phyloP scores from a whole-genome alignment of 2,329 filamentous ascomycete species.

The Xylariales sp. region DNA sequence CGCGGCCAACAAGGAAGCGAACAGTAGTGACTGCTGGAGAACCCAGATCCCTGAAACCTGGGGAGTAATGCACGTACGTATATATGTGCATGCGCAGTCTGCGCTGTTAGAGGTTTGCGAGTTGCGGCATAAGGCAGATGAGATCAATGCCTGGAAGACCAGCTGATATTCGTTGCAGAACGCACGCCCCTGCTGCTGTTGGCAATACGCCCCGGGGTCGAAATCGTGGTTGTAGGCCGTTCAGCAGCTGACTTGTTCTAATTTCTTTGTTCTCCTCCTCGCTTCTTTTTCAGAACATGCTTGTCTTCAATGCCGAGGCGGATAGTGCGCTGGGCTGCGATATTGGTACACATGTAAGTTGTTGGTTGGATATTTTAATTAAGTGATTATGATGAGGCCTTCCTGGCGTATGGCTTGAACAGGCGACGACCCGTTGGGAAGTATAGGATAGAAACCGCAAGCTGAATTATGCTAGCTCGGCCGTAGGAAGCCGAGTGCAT shows the following conservation, averaged over 20 bases:
- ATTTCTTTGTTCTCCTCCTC: neutral
- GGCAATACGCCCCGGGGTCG: neutral
- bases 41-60: neutral
- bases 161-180: constrained; percentile 2
- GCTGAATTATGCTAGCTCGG: too few species aligned
- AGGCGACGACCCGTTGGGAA: too few species aligned
- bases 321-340: neutral
- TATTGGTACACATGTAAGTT: neutral
- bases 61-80: neutral
- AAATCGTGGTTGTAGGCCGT: neutral
- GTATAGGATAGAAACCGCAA: too few species aligned
- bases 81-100: neutral
- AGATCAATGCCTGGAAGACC: neutral
- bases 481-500: too few species aligned
- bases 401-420: too few species aligned
- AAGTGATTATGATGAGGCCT: too few species aligned
- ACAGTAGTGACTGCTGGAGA: neutral
- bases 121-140: neutral
- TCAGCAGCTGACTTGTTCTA: neutral
- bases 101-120: neutral
- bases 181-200: neutral
- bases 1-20: too few species aligned
- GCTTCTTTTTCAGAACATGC: neutral
- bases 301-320: neutral
- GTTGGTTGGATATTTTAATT: neutral